Percentiles rank a stretch among this genome's conserved stretches.
These are phyloP conservation scores for Fusarium sororula DNA, from an alignment of 2,329 filamentous ascomycete species.

Conservation along the genomic window DNA sequence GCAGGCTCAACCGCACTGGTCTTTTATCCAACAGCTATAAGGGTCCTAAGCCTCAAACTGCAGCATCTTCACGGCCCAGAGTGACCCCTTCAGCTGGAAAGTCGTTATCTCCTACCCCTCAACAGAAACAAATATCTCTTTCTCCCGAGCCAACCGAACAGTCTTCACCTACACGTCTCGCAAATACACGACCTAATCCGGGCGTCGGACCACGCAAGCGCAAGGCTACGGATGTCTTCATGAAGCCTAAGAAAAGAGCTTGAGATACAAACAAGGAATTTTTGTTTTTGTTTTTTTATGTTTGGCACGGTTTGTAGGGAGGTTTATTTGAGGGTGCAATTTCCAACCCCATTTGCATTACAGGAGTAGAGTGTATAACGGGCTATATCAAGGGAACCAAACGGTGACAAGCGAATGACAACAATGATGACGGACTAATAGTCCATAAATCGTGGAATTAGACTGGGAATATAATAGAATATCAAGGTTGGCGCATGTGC, in stretches of 20 bases:
- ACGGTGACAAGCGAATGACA: neutral
- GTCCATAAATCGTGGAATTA: neutral
- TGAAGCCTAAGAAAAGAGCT: conserved; percentile 54
- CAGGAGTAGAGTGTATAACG: neutral
- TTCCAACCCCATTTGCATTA: neutral
- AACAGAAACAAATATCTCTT: conserved; percentile 30
- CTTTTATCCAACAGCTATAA: conserved; percentile 44
- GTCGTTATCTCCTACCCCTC: conserved; percentile 22
- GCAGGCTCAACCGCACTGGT: conserved; percentile 31
- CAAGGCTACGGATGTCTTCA: conserved; percentile 60
- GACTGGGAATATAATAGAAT: conserved; percentile 1
- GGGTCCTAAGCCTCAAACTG: conserved; percentile 27
- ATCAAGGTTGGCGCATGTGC: neutral
- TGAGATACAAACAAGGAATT: neutral
- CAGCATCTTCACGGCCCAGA: conserved; percentile 17
- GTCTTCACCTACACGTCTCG: conserved; percentile 32
- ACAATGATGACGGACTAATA: neutral
- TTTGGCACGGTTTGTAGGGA: neutral
- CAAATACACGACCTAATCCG: conserved; percentile 7
- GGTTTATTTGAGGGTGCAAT: neutral
- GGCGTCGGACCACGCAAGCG: conserved; percentile 49
- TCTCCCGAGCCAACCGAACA: conserved; percentile 26
- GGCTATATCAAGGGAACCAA: neutral
- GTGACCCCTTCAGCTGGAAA: conserved; percentile 4
- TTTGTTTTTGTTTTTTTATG: neutral